phyloP scores from a whole-genome alignment of 2,329 filamentous ascomycete species.

The Botrytis tulipae region DNA sequence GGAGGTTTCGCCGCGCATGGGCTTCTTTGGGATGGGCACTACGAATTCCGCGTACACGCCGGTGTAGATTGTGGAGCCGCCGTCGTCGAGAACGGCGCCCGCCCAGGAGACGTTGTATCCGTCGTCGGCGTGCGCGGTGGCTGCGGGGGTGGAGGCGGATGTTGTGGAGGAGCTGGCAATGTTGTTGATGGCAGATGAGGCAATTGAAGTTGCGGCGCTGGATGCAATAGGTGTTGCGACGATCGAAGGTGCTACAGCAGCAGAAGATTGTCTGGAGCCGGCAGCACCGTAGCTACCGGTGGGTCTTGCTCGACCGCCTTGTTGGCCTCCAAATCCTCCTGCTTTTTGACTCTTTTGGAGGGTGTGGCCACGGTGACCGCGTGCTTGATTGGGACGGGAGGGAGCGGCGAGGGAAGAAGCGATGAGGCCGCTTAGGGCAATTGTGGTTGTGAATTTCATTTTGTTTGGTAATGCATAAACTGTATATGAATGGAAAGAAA shows the following conservation, averaged over 20 bases:
- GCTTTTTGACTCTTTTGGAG: background rate
- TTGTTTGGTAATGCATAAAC: background rate
- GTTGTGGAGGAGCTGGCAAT: background rate
- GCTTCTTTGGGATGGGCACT: constrained; percentile 36
- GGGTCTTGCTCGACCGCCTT: background rate
- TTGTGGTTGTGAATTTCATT: background rate
- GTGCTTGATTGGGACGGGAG: background rate
- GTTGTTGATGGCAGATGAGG: background rate
- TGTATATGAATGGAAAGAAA: background rate
- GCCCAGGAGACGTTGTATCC: constrained; percentile 40
- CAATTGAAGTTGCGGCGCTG: background rate
- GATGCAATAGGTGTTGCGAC: background rate
- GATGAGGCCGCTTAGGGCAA: background rate
- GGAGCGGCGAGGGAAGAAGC: constrained; percentile 5
- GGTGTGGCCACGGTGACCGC: background rate
- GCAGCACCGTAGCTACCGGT: background rate
- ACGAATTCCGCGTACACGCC: constrained; percentile 41
- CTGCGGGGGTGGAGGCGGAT: background rate
- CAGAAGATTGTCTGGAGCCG: background rate
- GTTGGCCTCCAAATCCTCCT: background rate
- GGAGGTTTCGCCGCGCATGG: background rate
- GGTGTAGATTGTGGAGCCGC: constrained; percentile 37
- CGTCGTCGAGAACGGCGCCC: constrained; percentile 39
- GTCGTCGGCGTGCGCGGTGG: constrained; percentile 27
- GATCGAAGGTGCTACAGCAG: background rate